These are phyloP conservation scores for Citrus unshiu DNA, from an alignment of 345 rosid genomes.

Conservation along the genomic window DNA sequence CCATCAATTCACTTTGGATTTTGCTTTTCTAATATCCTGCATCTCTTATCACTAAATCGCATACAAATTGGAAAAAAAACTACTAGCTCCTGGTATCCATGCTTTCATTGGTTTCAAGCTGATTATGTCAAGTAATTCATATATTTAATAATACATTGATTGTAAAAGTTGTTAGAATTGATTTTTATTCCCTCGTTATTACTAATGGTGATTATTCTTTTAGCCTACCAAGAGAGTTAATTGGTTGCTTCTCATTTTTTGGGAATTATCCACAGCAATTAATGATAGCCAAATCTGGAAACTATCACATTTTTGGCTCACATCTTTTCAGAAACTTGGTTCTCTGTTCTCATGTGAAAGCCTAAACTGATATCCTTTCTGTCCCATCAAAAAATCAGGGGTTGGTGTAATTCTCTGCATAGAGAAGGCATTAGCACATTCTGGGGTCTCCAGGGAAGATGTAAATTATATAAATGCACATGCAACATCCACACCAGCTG, in stretches of 20 bases:
- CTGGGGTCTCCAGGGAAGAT: constrained; percentile 69
- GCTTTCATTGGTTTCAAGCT: neutral
- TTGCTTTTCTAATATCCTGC: neutral
- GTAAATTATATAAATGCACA: constrained; percentile 90
- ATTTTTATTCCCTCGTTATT: neutral
- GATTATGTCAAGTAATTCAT: neutral
- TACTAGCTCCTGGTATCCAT: neutral
- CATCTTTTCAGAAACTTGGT: neutral
- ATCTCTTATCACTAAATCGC: neutral
- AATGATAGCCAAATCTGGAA: neutral
- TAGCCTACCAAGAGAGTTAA: neutral
- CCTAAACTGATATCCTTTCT: constrained; percentile 5
- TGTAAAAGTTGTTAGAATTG: neutral
- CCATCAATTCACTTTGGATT: neutral
- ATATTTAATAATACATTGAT: neutral
- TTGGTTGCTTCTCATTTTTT: neutral
- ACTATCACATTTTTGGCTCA: neutral
- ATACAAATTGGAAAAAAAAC: neutral
- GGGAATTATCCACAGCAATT: neutral
- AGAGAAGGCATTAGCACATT: constrained; percentile 73
- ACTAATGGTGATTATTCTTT: neutral
- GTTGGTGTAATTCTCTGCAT: constrained; percentile 77
- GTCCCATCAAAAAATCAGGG: constrained; percentile 38
- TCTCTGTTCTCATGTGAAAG: neutral
- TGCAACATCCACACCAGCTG: constrained; percentile 90